phyloP scores from a whole-genome alignment of 2,329 filamentous ascomycete species.

The Calonectria ilicicola region DNA sequence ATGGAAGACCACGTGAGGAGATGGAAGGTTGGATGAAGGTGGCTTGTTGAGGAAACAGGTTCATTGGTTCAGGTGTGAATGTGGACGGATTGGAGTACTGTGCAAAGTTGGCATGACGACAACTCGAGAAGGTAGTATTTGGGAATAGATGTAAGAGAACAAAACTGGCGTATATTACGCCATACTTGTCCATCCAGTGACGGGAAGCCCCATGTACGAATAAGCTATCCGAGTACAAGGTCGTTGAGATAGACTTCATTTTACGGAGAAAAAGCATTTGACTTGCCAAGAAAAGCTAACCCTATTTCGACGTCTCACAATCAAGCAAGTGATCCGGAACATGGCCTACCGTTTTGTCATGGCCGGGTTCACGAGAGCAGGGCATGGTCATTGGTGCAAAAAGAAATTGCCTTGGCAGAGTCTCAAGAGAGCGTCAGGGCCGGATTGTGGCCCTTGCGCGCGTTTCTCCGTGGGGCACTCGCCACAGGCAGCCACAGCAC shows the following conservation, averaged over 20 bases:
- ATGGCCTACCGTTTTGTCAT: not conserved
- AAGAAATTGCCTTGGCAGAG: not conserved
- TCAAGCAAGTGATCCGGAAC: slow-evolving; percentile 6
- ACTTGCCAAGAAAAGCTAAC: slow-evolving; percentile 6
- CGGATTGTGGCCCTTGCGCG: not conserved
- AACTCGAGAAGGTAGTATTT: not conserved
- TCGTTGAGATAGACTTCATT: slow-evolving; percentile 16
- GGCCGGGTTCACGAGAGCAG: not conserved
- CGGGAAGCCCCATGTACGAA: not conserved
- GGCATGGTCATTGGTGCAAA: slow-evolving; percentile 19
- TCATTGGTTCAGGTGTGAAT: not conserved
- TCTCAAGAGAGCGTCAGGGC: not conserved
- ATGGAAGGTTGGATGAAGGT: not conserved
- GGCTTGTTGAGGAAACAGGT: not conserved
- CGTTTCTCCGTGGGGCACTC: not conserved
- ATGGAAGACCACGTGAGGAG: slow-evolving; percentile 15
- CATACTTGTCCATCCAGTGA: not conserved
- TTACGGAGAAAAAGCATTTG: slow-evolving; percentile 15
- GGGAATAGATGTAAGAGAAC: not conserved
- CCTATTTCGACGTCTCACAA: not conserved
- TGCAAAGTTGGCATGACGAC: not conserved
- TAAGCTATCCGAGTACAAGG: not conserved
- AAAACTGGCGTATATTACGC: not conserved
- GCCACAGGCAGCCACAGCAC: slow-evolving; percentile 37
- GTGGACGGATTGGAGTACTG: not conserved